Base-by-base conservation (phyloP, 208 protist genomes). In the Tritrichomonas musculus region DNA sequence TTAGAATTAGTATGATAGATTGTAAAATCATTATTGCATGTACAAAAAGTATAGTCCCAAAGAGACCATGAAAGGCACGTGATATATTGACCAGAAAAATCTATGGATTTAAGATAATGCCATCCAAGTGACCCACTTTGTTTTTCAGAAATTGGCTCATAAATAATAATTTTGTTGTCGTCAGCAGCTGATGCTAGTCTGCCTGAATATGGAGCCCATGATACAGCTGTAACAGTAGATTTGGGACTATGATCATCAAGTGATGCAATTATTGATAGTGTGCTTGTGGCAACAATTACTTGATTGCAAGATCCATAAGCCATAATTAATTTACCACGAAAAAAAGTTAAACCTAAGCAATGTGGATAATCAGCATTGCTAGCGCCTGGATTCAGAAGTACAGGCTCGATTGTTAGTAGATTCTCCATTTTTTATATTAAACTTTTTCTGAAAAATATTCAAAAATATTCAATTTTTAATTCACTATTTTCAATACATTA, bases 171-270 rank as follows among this genome's bases (percentile, higher is more conserved):
- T 27, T 57, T 20, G n/a, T 49, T 44, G 5, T 25, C 47, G 39
- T 25, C 57, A 9, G 77, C 33, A 57, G n/a, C 44, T 57, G 77
- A 88, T 39, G 77, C 33, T 88, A 88, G 57, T 33, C 77, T 25
- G 1, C 77, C 77, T 1, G 77, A 88, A 57, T 53, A 88, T 49
- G 77, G 77, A 13, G 77, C 77, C 77, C 77, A 88, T 27, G 77
- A 41, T 20, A 88, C 27, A 36, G 41, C 33, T 39, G 77, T 88
- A 39, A 88, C 77, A 53, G 39, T 27, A 13, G 41, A 36, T 39
- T 57, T 57, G 0, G 5, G 9, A 57, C 27, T n/a, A 57, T 88
- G 77, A 25, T 36, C 47, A n/a, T 88, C 47, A 8, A 88, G 27
- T 57, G 77, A 53, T 39, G 77, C 25, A 17, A 88, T 39, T 2